Percentiles rank a stretch among this genome's conserved stretches.
Conservation (phyloP, 2,329 filamentous ascomycete genomes). For the Colletotrichum ledebouriae region DNA sequence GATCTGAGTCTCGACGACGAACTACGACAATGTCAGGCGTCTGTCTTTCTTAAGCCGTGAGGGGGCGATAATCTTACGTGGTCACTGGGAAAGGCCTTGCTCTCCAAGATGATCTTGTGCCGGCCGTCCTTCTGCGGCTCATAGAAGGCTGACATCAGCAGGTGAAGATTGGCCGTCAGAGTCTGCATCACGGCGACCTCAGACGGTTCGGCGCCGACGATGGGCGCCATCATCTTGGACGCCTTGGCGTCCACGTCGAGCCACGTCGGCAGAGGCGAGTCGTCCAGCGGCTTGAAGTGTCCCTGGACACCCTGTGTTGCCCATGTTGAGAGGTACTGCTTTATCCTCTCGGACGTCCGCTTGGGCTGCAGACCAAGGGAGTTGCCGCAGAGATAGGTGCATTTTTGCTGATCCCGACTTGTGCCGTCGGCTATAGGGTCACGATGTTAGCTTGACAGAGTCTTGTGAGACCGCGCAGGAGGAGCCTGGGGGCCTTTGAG, state of each 20-base stretch:
- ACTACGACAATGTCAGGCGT: conserved; percentile 59
- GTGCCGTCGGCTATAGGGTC: conserved; percentile 9
- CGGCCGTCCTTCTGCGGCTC: conserved; percentile 66
- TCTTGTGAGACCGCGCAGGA: neutral
- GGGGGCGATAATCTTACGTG: conserved; percentile 67
- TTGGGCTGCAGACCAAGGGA: conserved; percentile 87
- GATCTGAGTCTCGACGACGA: conserved; percentile 84
- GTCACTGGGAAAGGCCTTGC: conserved; percentile 88
- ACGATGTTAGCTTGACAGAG: neutral
- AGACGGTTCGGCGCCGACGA: conserved; percentile 77
- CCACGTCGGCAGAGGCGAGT: conserved; percentile 77
- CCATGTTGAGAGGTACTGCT: conserved; percentile 82
- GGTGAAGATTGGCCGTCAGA: conserved; percentile 81
- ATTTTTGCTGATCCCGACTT: conserved; percentile 47
- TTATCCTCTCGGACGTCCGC: conserved; percentile 68
- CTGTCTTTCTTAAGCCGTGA: too few species aligned
- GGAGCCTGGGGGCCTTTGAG: neutral
- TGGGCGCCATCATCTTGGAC: conserved; percentile 72
- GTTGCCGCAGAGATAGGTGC: conserved; percentile 90
- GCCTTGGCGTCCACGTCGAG: conserved; percentile 79
- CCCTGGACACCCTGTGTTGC: conserved; percentile 83
- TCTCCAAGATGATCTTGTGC: conserved; percentile 84
- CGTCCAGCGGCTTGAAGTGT: conserved; percentile 78
- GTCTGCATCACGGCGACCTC: conserved; percentile 90
- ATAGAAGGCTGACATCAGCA: conserved; percentile 87